Base-by-base conservation (phyloP, 1,139 yeast genomes). In the Hansenula lynferdii region DNA sequence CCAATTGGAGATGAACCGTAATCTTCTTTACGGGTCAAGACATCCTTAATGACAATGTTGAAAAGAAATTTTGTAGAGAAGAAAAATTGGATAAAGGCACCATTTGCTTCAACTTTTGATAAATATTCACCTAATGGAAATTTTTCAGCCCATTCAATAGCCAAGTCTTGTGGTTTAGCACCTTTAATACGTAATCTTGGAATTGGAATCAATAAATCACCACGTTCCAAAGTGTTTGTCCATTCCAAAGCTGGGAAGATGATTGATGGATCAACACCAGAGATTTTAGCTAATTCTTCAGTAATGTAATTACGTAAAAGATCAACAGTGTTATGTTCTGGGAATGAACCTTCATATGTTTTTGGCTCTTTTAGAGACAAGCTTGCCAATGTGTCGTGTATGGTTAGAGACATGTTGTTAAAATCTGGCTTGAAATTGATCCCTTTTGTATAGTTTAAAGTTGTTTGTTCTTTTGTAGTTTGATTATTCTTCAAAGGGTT, bases 181-280 rank as follows among this genome's bases (percentile, higher is more conserved):
- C 95, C 96, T 67, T 90, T 89, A 51, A 89, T 71, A 66, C 97
- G 80, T 58, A 92, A 75, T 61, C 97, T 80, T 53, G 98, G 98
- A 36, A 92, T 74, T 31, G 99, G 97, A 42, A 92, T 77, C 50
- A 90, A 73, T 56, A 92, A 74, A 62, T 92, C 99, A 56, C 98
- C 98, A 60, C 94, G 85, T 43, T 87, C 97, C 50, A 85, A 65
- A 34, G 90, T 80, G 48, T 76, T 72, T 28, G 97, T 89, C 70
- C 94, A 79, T 64, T 92, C 97, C 56, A 92, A 75, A 34, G 96
- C 89, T 44, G 89, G 85, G 64, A 74, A 87, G 48, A 90, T 85
- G 37, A 85, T 62, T 11, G 69, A 67, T 44, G 75, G 68, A 44
- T 82, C 83, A 34, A 89, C 95, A 25, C 81, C 81, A 17, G 95